Conservation (phyloP, 768 basidiomycete genomes). For the Amanita inopinata region DNA sequence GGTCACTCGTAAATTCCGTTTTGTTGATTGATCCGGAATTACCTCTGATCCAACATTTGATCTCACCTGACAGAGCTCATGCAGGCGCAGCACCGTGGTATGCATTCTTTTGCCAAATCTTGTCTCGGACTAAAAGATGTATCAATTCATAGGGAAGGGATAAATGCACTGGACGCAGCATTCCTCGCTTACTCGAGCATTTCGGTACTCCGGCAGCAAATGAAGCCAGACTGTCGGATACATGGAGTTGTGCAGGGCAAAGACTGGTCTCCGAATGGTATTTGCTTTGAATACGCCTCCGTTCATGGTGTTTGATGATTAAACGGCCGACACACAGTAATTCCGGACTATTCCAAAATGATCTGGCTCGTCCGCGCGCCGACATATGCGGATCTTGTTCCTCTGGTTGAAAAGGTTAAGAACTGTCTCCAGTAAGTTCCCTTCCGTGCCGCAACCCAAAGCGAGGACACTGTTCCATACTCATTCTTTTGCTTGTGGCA, state of each 20-base stretch:
- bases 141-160: conserved; percentile 49
- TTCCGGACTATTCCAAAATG: conserved; percentile 77
- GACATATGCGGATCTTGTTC: conserved; percentile 42
- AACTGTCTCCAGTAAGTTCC: conserved; percentile 61
- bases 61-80: conserved; percentile 44
- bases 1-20: conserved; percentile 52
- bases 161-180: conserved; percentile 83
- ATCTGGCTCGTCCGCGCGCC: conserved; percentile 65
- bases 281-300: conserved; percentile 11
- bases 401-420: conserved; percentile 47
- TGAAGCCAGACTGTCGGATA: conserved; percentile 71
- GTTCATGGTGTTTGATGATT: conserved; percentile 1
- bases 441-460: not conserved
- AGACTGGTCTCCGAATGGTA: conserved; percentile 63
- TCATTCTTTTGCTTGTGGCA: conserved; percentile 9
- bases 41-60: conserved; percentile 6
- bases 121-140: not conserved
- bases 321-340: conserved; percentile 37
- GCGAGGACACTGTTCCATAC: not conserved
- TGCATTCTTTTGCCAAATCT: conserved; percentile 8
- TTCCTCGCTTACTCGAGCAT: conserved; percentile 75
- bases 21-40: conserved; percentile 2
- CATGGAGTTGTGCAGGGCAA: conserved; percentile 70
- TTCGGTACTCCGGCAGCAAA: conserved; percentile 78
- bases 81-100: conserved; percentile 74